Evolutionary conservation across 371 early-diverging fungal species (phyloP), one percentile per base, ranked within the genome.

Genomic region (Zychaea mexicana): DNA sequence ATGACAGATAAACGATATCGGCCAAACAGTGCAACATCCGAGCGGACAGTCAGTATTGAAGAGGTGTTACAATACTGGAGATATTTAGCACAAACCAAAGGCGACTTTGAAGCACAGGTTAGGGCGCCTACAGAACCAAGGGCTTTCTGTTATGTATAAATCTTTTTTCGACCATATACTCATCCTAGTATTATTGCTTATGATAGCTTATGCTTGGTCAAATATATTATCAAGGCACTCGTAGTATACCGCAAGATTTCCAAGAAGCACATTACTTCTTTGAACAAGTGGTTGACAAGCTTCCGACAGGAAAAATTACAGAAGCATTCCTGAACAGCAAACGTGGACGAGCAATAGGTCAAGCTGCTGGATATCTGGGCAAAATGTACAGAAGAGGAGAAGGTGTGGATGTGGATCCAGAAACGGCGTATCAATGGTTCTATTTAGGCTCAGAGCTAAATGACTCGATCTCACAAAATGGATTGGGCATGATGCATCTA

Each of bases 331-430:
- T 61, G 60, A 65, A 57, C 39, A 52, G 67, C 13, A 72, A 77
- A 27, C 57, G 71, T 4, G 78, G 64, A 27, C 62, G 72, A 38
- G 64, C 60, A 1, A 72, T 82, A 22, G 92, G 92, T 3, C 74
- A 88, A 62, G 92, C 95, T 0, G 91, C 94, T 8, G 93, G 91
- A 0, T 85, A 88, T 62, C 64, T 94, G 10, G 98, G 97, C 0
- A 67, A 78, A 19, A 97, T 98, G 96, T 87, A 92, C 66, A 84
- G 90, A 90, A 88, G 98, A 39, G 98, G 98, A 32, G 97, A 96
- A 69, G 95, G 96, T 24, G 90, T 88, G n/a, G 58, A 77, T 3
- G 76, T 62, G 12, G 77, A 87, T 64, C 75, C 85, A 3, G 68
- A 62, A 5, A 82, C 73, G 12, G 98, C 98, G 0, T 60, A 84